A percentile compares a stretch with the other conserved stretches of the same genome.
These are phyloP conservation scores for Stagonosporopsis chrysanthemi DNA, from an alignment of 2,329 filamentous ascomycete species.

Conservation along the genomic window DNA sequence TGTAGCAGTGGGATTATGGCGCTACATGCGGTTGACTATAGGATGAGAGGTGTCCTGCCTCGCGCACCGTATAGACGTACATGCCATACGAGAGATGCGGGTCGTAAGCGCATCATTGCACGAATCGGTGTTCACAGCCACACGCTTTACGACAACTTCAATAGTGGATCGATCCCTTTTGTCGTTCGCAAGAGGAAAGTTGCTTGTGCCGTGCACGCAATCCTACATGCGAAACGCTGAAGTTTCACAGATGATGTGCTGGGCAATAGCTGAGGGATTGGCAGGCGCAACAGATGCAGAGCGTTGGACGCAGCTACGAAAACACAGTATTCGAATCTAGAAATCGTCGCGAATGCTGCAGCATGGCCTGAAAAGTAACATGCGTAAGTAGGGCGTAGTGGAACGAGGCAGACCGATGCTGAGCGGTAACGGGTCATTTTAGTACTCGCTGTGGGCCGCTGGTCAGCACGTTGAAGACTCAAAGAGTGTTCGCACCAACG, in stretches of 20 bases:
- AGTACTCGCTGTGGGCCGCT: slow-evolving; percentile 8
- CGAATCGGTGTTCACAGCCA: slow-evolving; percentile 38
- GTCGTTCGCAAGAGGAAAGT: slow-evolving; percentile 13
- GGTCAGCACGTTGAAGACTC: slow-evolving; percentile 10
- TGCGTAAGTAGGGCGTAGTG: slow-evolving; percentile 4
- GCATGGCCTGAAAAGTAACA: neutral
- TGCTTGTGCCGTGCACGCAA: slow-evolving; percentile 15
- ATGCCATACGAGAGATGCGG: slow-evolving; percentile 29
- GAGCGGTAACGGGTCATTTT: slow-evolving; percentile 13
- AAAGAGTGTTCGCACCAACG: neutral
- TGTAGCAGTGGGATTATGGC: neutral
- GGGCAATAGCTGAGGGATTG: slow-evolving; percentile 1
- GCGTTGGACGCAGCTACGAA: slow-evolving; percentile 2
- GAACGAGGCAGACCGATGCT: slow-evolving; percentile 15
- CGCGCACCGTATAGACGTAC: slow-evolving; percentile 22
- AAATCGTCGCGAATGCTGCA: neutral
- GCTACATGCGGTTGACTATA: slow-evolving; percentile 3
- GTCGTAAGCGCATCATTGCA: slow-evolving; percentile 33
- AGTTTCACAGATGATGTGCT: slow-evolving; percentile 1
- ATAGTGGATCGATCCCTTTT: slow-evolving; percentile 16
- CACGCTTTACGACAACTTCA: slow-evolving; percentile 38
- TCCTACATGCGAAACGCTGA: slow-evolving; percentile 4
- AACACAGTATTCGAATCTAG: neutral
- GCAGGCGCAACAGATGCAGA: slow-evolving; percentile 12
- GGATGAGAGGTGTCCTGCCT: slow-evolving; percentile 15